Evolutionary conservation across 1,284 basidiomycete genomes (phyloP), one percentile per base, ranked within the genome.

Genomic region (Boletus hoseneyae): DNA sequence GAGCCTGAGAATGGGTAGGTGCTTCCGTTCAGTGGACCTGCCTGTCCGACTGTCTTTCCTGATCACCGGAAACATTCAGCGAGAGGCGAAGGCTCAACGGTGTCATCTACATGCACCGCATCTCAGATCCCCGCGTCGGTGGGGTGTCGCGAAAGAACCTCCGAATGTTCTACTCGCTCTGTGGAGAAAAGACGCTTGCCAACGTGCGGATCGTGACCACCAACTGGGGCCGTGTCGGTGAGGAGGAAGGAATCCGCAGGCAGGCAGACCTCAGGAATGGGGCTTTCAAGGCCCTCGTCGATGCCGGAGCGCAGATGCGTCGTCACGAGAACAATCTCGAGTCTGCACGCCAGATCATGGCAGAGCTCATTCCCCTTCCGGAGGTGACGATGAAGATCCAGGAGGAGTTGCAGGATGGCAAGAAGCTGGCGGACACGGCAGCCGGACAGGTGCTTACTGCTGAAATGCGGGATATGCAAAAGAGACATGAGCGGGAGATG

Each of bases 121-220:
- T 50, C n/a, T 50, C 48, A 3, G 76, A 77, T 57, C 63, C 66
- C 54, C 65, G 74, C 18, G 65, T 78, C 48, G 70, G 71, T 9
- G 74, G 75, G 10, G 67, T 70, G 40, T 71, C 73, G 11, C 59
- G 64, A 15, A 69, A 70, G 25, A 76, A 73, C 56, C 71, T 77
- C 51, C 59, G 59, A 30, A 66, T 76, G 60, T 75, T 77, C 58
- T 59, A 70, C n/a, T 65, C 69, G 42, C 61, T 78, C 13, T 78
- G 76, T 47, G 76, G 76, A 1, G 70, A 73, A 29, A 54, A 57
- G 0, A 66, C 69, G 1, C 47, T 59, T 45, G 13, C 7, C 16
- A 48, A 50, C 11, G 50, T 51, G 15, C 41, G 47, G 27, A 40
- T 51, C n/a, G 41, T 51, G 15, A 51, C 46, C 2, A 51, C 50